These are phyloP conservation scores for Leccinum rimulosum DNA, from an alignment of 768 basidiomycete genomes.

Conservation along the genomic window DNA sequence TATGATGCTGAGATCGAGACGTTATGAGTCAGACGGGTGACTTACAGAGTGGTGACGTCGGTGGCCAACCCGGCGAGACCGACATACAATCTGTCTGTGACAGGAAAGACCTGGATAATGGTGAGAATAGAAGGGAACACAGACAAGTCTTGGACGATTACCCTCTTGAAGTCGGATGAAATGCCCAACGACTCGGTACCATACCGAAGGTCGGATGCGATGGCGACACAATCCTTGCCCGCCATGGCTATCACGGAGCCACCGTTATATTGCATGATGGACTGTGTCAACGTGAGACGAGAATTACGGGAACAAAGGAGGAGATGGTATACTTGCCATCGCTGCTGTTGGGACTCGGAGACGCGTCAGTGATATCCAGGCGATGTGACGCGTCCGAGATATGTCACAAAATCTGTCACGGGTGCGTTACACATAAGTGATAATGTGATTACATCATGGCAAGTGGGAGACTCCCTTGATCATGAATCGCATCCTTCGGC, in stretches of 20 bases:
- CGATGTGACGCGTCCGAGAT: constrained; percentile 21
- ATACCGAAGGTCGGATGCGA: constrained; percentile 90
- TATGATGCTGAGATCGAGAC: constrained; percentile 30
- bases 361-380: constrained; percentile 20
- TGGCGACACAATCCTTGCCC: constrained; percentile 98
- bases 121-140: constrained; percentile 7
- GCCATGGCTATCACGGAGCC: constrained; percentile 99
- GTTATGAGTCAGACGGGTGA: constrained; percentile 5
- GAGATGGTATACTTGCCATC: constrained; percentile 20
- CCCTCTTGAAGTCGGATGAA: constrained; percentile 93
- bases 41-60: constrained; percentile 89
- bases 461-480: neutral
- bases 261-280: constrained; percentile 91
- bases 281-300: constrained; percentile 43
- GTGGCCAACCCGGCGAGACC: constrained; percentile 92
- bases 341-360: constrained; percentile 7
- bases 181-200: constrained; percentile 87
- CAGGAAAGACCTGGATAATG: constrained; percentile 75
- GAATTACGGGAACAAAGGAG: neutral
- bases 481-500: constrained; percentile 14
- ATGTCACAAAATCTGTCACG: constrained; percentile 15
- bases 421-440: neutral
- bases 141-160: constrained; percentile 31
- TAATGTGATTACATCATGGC: neutral
- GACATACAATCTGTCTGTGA: constrained; percentile 88